Evolutionary conservation across 2,329 filamentous ascomycete species (phyloP).

Genomic region (Diaporthe caulivora): DNA sequence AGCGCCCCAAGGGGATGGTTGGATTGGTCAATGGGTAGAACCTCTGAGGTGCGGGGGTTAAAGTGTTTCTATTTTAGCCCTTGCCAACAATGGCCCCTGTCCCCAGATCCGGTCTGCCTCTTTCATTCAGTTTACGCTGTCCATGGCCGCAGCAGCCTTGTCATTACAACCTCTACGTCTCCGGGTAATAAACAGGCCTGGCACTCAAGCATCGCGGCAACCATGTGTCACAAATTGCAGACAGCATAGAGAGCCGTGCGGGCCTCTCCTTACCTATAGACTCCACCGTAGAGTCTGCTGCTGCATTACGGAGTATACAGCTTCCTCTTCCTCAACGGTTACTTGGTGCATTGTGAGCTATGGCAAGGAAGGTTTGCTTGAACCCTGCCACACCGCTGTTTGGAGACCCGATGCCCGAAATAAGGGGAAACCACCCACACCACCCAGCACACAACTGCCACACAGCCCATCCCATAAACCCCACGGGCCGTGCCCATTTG

Average conservation of each 20-base stretch:
- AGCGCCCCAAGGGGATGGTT: slow-evolving; percentile 1
- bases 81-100: background rate
- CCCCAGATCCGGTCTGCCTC: background rate
- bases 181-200: background rate
- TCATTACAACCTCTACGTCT: background rate
- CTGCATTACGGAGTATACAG: background rate
- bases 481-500: slow-evolving; percentile 22
- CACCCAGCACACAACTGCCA: slow-evolving; percentile 17
- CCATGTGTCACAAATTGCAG: background rate
- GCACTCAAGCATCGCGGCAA: background rate
- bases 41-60: slow-evolving; percentile 23
- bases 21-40: slow-evolving; percentile 30
- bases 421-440: slow-evolving; percentile 7
- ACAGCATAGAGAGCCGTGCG: background rate
- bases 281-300: background rate
- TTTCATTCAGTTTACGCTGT: background rate
- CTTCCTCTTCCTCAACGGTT: background rate
- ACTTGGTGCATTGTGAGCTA: background rate
- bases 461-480: slow-evolving; percentile 16
- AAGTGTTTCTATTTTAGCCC: slow-evolving; percentile 37
- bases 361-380: slow-evolving; percentile 6
- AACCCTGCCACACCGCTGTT: slow-evolving; percentile 38
- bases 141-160: background rate
- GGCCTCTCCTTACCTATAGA: background rate
- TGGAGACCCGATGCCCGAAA: slow-evolving; percentile 26